phyloP scores from a whole-genome alignment of 2,329 filamentous ascomycete species.

The Neonectria ditissima region DNA sequence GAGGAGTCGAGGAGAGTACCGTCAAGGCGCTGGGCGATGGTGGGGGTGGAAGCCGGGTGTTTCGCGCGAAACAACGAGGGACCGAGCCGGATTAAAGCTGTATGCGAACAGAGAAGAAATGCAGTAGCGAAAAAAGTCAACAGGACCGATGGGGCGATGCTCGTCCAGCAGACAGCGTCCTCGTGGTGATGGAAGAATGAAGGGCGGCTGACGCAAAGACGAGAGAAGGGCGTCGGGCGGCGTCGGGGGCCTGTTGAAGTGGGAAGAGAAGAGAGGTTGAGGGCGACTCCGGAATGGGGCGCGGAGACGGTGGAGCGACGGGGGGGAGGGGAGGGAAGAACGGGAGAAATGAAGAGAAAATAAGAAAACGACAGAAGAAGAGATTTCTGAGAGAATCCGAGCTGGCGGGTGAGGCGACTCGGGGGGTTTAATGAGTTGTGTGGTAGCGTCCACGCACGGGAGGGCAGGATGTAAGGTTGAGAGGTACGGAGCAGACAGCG shows the following conservation, averaged over 20 bases:
- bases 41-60: slow-evolving; percentile 47
- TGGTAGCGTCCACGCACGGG: slow-evolving; percentile 42
- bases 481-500: slow-evolving; percentile 31
- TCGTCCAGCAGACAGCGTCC: slow-evolving; percentile 44
- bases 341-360: slow-evolving; percentile 47
- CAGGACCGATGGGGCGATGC: slow-evolving; percentile 40
- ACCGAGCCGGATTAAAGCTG: slow-evolving; percentile 55
- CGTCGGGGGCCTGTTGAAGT: slow-evolving; percentile 44
- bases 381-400: slow-evolving; percentile 46
- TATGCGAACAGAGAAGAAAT: slow-evolving; percentile 56
- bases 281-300: slow-evolving; percentile 47
- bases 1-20: slow-evolving; percentile 50
- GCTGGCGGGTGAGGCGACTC: slow-evolving; percentile 42
- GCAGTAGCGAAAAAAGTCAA: slow-evolving; percentile 45
- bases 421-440: slow-evolving; percentile 51
- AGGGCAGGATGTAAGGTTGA: slow-evolving; percentile 30
- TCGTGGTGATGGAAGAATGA: slow-evolving; percentile 44
- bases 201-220: slow-evolving; percentile 44
- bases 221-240: slow-evolving; percentile 39
- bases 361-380: slow-evolving; percentile 47
- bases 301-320: slow-evolving; percentile 50
- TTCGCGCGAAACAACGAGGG: slow-evolving; percentile 44
- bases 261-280: slow-evolving; percentile 43
- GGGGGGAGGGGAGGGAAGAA: slow-evolving; percentile 38
- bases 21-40: slow-evolving; percentile 53